Evolutionary conservation across 2,329 filamentous ascomycete species (phyloP).

Genomic region (Neofusicoccum parvum): DNA sequence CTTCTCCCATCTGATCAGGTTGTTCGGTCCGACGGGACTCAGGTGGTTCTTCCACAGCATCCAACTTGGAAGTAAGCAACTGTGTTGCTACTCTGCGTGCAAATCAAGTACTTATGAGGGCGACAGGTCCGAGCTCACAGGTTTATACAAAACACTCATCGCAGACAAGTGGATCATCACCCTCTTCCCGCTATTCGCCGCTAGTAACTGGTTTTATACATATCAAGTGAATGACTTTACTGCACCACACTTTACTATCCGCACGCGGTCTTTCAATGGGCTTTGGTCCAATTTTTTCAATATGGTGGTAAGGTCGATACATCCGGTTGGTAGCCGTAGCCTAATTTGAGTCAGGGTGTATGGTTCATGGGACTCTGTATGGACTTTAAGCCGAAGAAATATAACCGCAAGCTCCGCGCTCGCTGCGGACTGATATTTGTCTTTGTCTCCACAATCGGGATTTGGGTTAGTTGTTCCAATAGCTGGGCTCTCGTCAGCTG

Average conservation of each 20-base stretch:
- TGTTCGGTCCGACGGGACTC: background rate
- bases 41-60: background rate
- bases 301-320: background rate
- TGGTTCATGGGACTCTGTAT: background rate
- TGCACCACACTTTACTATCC: background rate
- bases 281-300: background rate
- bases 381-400: background rate
- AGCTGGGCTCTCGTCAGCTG: background rate
- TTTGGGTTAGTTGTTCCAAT: background rate
- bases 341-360: background rate
- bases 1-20: background rate
- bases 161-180: constrained; percentile 24
- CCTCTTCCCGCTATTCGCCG: constrained; percentile 25
- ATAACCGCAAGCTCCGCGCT: background rate
- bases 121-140: constrained; percentile 9
- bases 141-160: constrained; percentile 19
- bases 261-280: background rate
- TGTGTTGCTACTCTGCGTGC: background rate
- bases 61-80: background rate
- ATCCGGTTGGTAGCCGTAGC: background rate
- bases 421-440: background rate
- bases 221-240: constrained; percentile 23
- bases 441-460: background rate
- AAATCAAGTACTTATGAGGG: background rate
- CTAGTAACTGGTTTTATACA: constrained; percentile 26